Evolutionary conservation across 805 yeast species (phyloP).

Genomic region (Teunomyces tritomae): DNA sequence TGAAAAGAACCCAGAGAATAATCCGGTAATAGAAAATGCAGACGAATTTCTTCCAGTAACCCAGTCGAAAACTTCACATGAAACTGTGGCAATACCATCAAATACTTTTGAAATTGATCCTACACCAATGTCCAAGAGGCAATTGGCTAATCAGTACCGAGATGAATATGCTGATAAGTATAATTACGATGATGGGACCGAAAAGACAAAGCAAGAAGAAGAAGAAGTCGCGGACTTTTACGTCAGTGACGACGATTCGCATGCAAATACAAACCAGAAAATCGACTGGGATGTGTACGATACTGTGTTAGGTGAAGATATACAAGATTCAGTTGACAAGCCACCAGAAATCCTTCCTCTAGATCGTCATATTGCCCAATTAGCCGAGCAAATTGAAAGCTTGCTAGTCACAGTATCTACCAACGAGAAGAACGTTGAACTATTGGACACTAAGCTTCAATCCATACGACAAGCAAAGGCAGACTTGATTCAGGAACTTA

Average conservation of each 20-base stretch:
- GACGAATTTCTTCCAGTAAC: neutral
- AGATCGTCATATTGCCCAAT: neutral
- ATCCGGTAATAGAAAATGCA: conserved; percentile 16
- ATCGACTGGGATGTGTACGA: conserved; percentile 7
- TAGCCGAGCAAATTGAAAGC: neutral
- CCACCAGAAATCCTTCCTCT: neutral
- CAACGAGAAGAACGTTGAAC: neutral
- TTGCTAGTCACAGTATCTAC: neutral
- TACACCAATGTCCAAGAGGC: conserved; percentile 3
- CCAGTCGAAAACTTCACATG: neutral
- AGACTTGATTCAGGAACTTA: neutral
- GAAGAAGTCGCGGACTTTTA: conserved; percentile 7
- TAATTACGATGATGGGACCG: conserved; percentile 12
- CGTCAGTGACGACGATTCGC: conserved; percentile 5
- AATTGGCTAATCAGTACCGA: conserved; percentile 3
- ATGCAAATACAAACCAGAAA: neutral
- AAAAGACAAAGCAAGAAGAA: conserved; percentile 1
- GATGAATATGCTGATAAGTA: conserved; percentile 13
- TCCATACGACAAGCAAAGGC: neutral
- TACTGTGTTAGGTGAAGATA: conserved; percentile 5
- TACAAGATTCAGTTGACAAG: neutral
- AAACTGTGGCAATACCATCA: neutral
- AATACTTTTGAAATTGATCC: neutral
- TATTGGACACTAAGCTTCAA: conserved; percentile 3
- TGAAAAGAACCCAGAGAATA: conserved; percentile 8